These are phyloP conservation scores for Alloascoidea africana DNA, from an alignment of 805 yeast species.

Conservation along the genomic window DNA sequence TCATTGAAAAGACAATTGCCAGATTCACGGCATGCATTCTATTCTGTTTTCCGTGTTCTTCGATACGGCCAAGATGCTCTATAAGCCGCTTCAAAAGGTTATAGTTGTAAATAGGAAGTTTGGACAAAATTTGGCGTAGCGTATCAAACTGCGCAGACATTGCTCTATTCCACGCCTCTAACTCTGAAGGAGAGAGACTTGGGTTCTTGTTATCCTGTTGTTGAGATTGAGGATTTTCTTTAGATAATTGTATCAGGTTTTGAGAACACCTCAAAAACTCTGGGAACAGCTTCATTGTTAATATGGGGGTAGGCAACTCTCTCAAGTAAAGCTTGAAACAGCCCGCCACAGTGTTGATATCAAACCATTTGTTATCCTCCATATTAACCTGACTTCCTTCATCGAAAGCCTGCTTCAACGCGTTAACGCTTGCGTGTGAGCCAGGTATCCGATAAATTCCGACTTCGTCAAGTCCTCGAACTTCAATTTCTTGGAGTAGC, in stretches of 20 bases:
- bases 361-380: constrained; percentile 50
- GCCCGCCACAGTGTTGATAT: constrained; percentile 77
- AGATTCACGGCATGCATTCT: constrained; percentile 82
- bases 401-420: constrained; percentile 37
- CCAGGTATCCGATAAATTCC: constrained; percentile 76
- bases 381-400: constrained; percentile 28
- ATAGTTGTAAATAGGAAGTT: constrained; percentile 53
- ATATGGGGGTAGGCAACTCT: constrained; percentile 74
- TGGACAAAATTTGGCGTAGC: constrained; percentile 18
- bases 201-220: no score
- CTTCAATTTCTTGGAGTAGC: constrained; percentile 63
- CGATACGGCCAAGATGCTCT: constrained; percentile 55
- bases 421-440: constrained; percentile 40
- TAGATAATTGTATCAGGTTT: no score
- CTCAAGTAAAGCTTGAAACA: constrained; percentile 73
- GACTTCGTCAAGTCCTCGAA: constrained; percentile 78
- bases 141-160: constrained; percentile 7
- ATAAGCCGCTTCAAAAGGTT: constrained; percentile 52
- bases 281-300: constrained; percentile 52
- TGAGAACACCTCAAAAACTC: constrained; percentile 31
- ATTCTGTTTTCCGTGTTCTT: constrained; percentile 50
- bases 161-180: not conserved
- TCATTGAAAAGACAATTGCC: constrained; percentile 76
- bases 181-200: no score
- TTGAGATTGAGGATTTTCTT: no score